Percentiles rank a stretch among this genome's conserved stretches.
Conservation (phyloP, 306 rosid genomes). For the Vicia villosa region DNA sequence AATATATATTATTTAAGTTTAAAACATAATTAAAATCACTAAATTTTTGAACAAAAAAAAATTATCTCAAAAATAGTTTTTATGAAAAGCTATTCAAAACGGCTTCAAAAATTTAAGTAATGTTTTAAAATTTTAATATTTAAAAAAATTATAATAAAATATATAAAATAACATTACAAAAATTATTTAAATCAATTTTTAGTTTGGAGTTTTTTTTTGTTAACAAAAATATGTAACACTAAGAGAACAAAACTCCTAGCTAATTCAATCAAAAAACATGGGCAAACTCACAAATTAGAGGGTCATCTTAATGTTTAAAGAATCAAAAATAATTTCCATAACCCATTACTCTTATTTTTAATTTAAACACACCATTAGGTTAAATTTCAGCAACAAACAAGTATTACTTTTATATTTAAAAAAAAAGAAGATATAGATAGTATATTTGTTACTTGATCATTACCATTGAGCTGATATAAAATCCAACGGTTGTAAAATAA, state of each 20-base stretch:
- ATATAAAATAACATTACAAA: no score
- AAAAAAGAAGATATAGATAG: constrained; percentile 9
- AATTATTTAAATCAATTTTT: no score
- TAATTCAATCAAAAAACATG: neutral
- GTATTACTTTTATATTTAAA: constrained; percentile 13
- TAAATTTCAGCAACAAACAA: constrained; percentile 14
- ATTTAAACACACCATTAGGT: neutral
- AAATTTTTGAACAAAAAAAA: no score
- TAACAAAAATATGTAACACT: no score
- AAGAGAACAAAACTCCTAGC: constrained; percentile 8
- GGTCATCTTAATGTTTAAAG: neutral
- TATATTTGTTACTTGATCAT: constrained; percentile 26
- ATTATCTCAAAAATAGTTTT: no score
- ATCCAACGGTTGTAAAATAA: constrained; percentile 89
- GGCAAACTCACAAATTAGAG: neutral
- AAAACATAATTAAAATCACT: no score
- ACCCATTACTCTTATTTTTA: neutral
- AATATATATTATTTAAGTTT: no score
- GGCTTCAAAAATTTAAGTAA: no score
- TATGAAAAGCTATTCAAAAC: no score
- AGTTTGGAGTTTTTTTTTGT: no score
- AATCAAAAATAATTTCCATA: constrained; percentile 25
- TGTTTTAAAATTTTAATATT: no score
- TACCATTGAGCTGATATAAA: constrained; percentile 88
- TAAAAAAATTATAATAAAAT: no score